phyloP scores from a whole-genome alignment of 192 early-diverging fungal species.

The Backusella australiensis region DNA sequence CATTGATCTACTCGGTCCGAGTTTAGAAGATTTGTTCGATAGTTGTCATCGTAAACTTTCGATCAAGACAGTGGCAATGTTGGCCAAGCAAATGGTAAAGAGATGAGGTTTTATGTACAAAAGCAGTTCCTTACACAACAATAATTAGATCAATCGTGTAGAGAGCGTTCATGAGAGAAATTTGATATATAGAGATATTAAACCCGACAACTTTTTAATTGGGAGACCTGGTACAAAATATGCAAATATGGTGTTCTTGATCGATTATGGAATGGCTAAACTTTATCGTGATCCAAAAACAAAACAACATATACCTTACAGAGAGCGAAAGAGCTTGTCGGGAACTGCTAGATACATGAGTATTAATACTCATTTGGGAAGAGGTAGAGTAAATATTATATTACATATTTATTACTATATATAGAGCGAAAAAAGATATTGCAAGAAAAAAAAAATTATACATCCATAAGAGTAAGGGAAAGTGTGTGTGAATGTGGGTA shows the following conservation, averaged over 20 bases:
- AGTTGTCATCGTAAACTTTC: conserved; percentile 88
- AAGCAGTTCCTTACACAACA: background rate
- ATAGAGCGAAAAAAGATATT: background rate
- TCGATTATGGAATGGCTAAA: conserved; percentile 99
- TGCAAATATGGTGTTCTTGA: conserved; percentile 76
- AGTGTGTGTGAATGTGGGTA: background rate
- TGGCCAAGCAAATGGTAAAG: conserved; percentile 93
- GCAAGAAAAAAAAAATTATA: background rate
- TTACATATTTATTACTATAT: background rate
- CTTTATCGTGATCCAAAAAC: conserved; percentile 96
- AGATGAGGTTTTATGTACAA: background rate
- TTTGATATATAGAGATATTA: conserved; percentile 97
- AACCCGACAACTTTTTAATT: conserved; percentile 98
- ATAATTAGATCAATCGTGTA: conserved; percentile 63
- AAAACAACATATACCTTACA: conserved; percentile 95
- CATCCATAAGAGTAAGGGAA: too few relatives aligned
- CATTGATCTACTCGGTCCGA: conserved; percentile 92
- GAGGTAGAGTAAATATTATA: conserved; percentile 51
- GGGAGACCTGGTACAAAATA: conserved; percentile 70
- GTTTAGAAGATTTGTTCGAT: conserved; percentile 96
- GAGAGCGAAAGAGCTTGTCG: conserved; percentile 91
- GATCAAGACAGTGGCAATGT: conserved; percentile 94
- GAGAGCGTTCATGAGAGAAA: conserved; percentile 94
- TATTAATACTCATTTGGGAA: conserved; percentile 96
- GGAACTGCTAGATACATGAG: conserved; percentile 99